Evolutionary conservation across 352 stramenopile species (phyloP).

Genomic region (Phytophthora ramorum): DNA sequence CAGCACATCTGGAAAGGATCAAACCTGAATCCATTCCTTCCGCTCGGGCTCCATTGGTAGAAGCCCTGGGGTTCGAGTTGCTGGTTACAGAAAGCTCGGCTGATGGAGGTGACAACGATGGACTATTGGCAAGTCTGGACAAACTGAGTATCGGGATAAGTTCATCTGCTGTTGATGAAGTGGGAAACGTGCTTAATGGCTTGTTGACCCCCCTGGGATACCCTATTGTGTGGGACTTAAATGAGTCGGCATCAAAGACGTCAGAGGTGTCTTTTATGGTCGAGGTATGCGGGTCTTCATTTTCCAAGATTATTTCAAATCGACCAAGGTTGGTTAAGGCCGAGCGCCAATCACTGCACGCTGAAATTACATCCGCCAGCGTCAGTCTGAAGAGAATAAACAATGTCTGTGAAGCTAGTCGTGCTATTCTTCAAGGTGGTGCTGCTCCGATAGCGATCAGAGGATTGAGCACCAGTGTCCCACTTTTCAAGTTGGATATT

Average conservation of each 20-base stretch:
- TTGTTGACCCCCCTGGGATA: slow-evolving; percentile 30
- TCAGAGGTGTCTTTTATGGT: slow-evolving; percentile 33
- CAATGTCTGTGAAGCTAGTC: background rate
- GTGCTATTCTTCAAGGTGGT: slow-evolving; percentile 41
- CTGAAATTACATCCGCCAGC: slow-evolving; percentile 39
- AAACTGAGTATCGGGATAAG: slow-evolving; percentile 30
- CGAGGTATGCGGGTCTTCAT: slow-evolving; percentile 33
- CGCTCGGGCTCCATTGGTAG: slow-evolving; percentile 11
- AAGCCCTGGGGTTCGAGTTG: slow-evolving; percentile 36
- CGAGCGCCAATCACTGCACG: slow-evolving; percentile 35
- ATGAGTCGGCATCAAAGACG: background rate
- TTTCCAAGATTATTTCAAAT: slow-evolving; percentile 31
- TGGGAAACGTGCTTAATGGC: slow-evolving; percentile 12
- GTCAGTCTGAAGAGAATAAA: slow-evolving; percentile 22
- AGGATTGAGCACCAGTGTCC: background rate
- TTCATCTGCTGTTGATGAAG: slow-evolving; percentile 11
- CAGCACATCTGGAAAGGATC: slow-evolving; percentile 17
- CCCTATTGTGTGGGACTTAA: slow-evolving; percentile 24
- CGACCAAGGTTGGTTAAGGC: slow-evolving; percentile 29
- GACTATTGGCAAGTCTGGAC: slow-evolving; percentile 22
- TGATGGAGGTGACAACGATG: slow-evolving; percentile 26
- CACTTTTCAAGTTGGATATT: slow-evolving; percentile 31
- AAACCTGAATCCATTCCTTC: background rate
- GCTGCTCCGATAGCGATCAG: slow-evolving; percentile 19
- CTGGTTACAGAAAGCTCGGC: slow-evolving; percentile 27